Percentiles rank a stretch among this genome's conserved stretches.
phyloP scores from a whole-genome alignment of 2,329 filamentous ascomycete species.

The Nemania sp. region DNA sequence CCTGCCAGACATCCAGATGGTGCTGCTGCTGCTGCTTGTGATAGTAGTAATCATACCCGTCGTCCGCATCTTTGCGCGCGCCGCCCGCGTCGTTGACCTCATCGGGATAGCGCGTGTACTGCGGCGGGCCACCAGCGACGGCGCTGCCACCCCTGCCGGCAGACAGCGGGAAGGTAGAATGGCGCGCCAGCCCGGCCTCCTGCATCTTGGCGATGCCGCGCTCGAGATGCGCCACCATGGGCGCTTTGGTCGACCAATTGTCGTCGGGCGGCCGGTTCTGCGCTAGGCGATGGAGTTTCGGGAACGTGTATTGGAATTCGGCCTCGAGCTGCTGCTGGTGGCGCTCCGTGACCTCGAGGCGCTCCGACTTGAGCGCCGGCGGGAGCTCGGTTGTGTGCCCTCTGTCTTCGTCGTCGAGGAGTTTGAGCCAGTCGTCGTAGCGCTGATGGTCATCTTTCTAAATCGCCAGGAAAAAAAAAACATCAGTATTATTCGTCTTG shows the following conservation, averaged over 20 bases:
- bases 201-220: constrained; percentile 60
- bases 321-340: constrained; percentile 63
- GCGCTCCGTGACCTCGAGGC: constrained; percentile 56
- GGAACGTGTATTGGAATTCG: constrained; percentile 61
- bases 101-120: constrained; percentile 30
- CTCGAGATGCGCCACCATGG: constrained; percentile 63
- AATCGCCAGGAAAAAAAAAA: background rate
- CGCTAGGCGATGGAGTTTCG: constrained; percentile 60
- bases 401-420: constrained; percentile 59
- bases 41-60: constrained; percentile 13
- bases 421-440: constrained; percentile 61
- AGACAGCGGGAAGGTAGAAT: background rate
- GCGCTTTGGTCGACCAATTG: constrained; percentile 59
- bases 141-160: constrained; percentile 9
- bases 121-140: constrained; percentile 24
- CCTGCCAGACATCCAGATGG: constrained; percentile 21
- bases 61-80: constrained; percentile 18
- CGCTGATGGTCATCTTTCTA: constrained; percentile 51
- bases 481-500: background rate
- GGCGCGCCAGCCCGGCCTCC: constrained; percentile 31
- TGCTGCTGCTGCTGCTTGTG: constrained; percentile 25
- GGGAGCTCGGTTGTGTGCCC: constrained; percentile 54
- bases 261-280: constrained; percentile 52
- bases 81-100: constrained; percentile 6
- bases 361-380: constrained; percentile 55